Evolutionary conservation across 129 eudicot species (phyloP).

Genomic region (Arctium lappa): DNA sequence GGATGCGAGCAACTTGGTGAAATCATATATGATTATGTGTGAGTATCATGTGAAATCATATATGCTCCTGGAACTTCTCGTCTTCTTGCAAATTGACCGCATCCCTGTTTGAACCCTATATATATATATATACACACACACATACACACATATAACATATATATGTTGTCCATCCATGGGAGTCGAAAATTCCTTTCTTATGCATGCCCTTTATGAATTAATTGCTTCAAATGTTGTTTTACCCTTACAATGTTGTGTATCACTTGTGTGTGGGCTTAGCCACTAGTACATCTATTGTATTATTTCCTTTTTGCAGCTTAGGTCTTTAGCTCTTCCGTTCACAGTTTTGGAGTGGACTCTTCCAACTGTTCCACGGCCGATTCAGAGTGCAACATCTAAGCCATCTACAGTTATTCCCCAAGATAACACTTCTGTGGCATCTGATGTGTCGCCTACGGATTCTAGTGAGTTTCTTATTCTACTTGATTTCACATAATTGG

Average conservation of each 20-base stretch:
- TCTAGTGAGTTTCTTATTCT: conserved; percentile 51
- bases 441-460: conserved; percentile 47
- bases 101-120: too few species aligned
- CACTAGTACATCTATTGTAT: background rate
- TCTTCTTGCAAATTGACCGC: background rate
- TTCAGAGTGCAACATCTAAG: conserved; percentile 53
- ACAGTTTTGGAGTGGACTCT: conserved; percentile 98
- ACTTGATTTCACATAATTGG: background rate
- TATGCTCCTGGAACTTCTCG: background rate
- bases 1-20: background rate
- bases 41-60: background rate
- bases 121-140: background rate
- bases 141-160: background rate
- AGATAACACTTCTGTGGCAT: conserved; percentile 42
- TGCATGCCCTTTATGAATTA: background rate
- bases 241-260: background rate
- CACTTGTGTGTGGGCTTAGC: background rate
- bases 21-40: background rate
- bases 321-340: conserved; percentile 99
- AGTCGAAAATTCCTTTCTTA: background rate
- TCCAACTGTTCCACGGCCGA: conserved; percentile 86
- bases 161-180: background rate
- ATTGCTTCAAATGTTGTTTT: background rate
- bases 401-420: conserved; percentile 42
- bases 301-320: conserved; percentile 53